Percentiles rank a stretch among this genome's conserved stretches.
Evolutionary conservation across 2,329 filamentous ascomycete genomes (phyloP).

Genomic region (Colletotrichum caudatum): DNA sequence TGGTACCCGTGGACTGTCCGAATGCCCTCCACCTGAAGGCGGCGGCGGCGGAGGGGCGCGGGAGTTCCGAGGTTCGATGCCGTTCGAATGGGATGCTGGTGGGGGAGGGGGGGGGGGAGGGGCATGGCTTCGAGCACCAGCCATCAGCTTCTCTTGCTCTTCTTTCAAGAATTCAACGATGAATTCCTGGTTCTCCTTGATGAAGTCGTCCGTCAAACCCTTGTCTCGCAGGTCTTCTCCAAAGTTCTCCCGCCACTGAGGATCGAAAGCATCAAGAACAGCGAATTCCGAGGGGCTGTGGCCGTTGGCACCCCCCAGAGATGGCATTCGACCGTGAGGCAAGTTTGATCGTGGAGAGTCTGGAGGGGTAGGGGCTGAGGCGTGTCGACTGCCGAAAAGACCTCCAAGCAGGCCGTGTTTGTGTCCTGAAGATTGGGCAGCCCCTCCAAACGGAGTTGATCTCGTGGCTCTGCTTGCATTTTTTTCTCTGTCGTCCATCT

Average conservation of each 20-base stretch:
- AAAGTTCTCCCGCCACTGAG: slow-evolving; percentile 74
- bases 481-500: slow-evolving; percentile 96
- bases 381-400: slow-evolving; percentile 70
- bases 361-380: slow-evolving; percentile 68
- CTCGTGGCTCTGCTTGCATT: slow-evolving; percentile 90
- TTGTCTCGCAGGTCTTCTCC: slow-evolving; percentile 72
- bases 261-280: slow-evolving; percentile 73
- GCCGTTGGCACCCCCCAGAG: slow-evolving; percentile 61
- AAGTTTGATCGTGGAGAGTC: slow-evolving; percentile 64
- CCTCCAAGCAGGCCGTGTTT: slow-evolving; percentile 67
- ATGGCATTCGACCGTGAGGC: slow-evolving; percentile 53
- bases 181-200: slow-evolving; percentile 76
- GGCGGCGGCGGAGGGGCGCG: slow-evolving; percentile 55
- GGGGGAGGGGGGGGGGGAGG: slow-evolving; percentile 47
- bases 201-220: slow-evolving; percentile 74
- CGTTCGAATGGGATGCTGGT: slow-evolving; percentile 48
- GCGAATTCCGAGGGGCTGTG: slow-evolving; percentile 68
- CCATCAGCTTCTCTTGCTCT: slow-evolving; percentile 60
- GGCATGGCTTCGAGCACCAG: slow-evolving; percentile 41
- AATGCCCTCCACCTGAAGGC: slow-evolving; percentile 44
- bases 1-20: slow-evolving; percentile 57
- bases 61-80: slow-evolving; percentile 47
- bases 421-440: slow-evolving; percentile 55
- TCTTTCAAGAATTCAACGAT: slow-evolving; percentile 74
- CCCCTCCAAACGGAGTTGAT: slow-evolving; percentile 78